Percentiles rank a stretch among this genome's conserved stretches.
These are phyloP conservation scores for Chlamydomonas applanata DNA, from an alignment of 139 green algal species.

Conservation along the genomic window DNA sequence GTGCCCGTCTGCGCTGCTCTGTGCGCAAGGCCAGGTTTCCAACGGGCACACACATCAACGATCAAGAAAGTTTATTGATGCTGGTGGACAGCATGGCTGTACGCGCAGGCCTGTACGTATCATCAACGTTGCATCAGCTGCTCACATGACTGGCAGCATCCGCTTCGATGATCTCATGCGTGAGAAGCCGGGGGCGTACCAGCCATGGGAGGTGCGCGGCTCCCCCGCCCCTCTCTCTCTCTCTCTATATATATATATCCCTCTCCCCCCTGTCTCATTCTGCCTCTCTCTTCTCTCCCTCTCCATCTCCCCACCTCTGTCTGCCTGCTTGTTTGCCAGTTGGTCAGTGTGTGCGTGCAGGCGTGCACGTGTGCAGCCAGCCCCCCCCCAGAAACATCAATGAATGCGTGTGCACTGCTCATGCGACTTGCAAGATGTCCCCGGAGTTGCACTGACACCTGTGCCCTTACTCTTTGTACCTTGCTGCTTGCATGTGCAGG, in stretches of 20 bases:
- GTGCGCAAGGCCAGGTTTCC: background rate
- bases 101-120: slow-evolving; percentile 57
- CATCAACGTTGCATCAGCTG: slow-evolving; percentile 77
- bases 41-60: too few relatives aligned
- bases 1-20: background rate
- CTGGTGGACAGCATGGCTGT: background rate
- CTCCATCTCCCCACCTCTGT: too few relatives aligned
- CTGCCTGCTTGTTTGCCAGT: too few relatives aligned
- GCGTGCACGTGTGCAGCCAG: background rate
- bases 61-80: background rate
- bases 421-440: too few relatives aligned
- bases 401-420: too few relatives aligned
- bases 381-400: too few relatives aligned
- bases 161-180: slow-evolving; percentile 74
- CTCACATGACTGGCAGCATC: slow-evolving; percentile 75
- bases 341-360: background rate
- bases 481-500: slow-evolving; percentile 51
- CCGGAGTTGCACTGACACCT: too few relatives aligned
- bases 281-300: too few relatives aligned
- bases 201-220: slow-evolving; percentile 29
- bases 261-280: too few relatives aligned
- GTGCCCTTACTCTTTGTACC: too few relatives aligned
- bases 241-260: too few relatives aligned
- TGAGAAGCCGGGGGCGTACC: slow-evolving; percentile 26
- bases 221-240: too few relatives aligned